Conservation (phyloP, 352 stramenopile genomes). For the Peronospora destructor region DNA sequence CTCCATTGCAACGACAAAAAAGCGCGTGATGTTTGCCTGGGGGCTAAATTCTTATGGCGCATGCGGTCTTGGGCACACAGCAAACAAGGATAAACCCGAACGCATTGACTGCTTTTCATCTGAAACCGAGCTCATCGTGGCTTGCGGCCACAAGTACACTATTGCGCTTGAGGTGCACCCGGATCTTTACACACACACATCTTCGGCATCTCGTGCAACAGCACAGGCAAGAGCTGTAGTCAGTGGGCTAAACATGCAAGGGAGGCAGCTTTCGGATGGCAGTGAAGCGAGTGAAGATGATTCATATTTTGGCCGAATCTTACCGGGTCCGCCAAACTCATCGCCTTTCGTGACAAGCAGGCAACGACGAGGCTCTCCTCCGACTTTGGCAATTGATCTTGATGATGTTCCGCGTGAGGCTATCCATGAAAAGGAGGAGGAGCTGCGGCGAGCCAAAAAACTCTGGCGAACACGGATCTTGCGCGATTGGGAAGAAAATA, state of each 20-base stretch:
- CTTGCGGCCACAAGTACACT: conserved; percentile 80
- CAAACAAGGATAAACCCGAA: conserved; percentile 73
- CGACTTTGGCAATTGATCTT: conserved; percentile 18
- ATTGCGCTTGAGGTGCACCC: conserved; percentile 53
- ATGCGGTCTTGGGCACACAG: conserved; percentile 68
- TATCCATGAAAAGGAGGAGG: conserved; percentile 77
- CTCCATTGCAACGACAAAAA: conserved; percentile 56
- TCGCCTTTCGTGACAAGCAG: conserved; percentile 7
- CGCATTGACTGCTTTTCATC: conserved; percentile 67
- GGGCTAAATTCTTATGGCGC: conserved; percentile 76
- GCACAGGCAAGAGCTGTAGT: conserved; percentile 4
- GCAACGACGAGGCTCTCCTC: conserved; percentile 21
- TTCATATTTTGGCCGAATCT: conserved; percentile 8
- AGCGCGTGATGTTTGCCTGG: conserved; percentile 68
- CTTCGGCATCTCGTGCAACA: conserved; percentile 4
- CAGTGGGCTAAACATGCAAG: conserved; percentile 13
- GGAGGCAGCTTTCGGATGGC: conserved; percentile 16
- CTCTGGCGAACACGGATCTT: conserved; percentile 76
- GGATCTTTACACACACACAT: conserved; percentile 13
- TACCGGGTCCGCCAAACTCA: conserved; percentile 8
- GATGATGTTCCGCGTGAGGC: conserved; percentile 27
- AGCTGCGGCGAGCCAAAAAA: conserved; percentile 75
- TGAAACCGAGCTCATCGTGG: conserved; percentile 47
- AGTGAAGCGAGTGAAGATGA: conserved; percentile 26
- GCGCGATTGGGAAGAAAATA: conserved; percentile 68